Conservation (phyloP, 2,329 filamentous ascomycete genomes). For the Venturia asperata region DNA sequence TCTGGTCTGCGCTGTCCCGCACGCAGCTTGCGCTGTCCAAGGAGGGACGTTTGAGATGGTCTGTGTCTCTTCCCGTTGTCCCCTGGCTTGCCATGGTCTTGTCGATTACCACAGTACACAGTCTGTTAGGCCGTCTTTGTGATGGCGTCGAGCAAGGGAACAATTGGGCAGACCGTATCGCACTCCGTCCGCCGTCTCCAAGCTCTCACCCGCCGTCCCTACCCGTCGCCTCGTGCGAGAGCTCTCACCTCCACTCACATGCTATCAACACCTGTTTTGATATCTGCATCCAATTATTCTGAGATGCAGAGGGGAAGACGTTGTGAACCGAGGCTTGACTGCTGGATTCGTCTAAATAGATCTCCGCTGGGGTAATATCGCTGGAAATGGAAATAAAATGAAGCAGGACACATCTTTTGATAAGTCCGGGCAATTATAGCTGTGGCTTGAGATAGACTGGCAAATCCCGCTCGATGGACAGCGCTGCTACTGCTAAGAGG, state of each 20-base stretch:
- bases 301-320: background rate
- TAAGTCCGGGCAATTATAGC: background rate
- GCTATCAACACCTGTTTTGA: background rate
- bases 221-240: background rate
- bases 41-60: constrained; percentile 3
- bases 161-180: background rate
- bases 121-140: background rate
- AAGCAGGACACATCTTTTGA: background rate
- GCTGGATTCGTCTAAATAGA: constrained; percentile 6
- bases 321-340: background rate
- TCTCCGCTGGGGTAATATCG: background rate
- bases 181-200: background rate
- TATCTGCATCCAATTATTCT: constrained; percentile 9
- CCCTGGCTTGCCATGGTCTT: constrained; percentile 9
- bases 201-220: background rate
- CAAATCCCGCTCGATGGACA: background rate
- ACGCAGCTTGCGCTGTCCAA: background rate
- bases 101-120: constrained; percentile 2
- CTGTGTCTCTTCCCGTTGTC: constrained; percentile 1
- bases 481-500: background rate
- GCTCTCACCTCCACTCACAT: background rate
- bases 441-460: constrained; percentile 3
- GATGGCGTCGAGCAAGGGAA: background rate
- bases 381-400: constrained; percentile 8
- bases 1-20: background rate